Percentiles rank a stretch among this genome's conserved stretches.
These are phyloP conservation scores for Turritis glabra DNA, from an alignment of 345 rosid species.

Conservation along the genomic window DNA sequence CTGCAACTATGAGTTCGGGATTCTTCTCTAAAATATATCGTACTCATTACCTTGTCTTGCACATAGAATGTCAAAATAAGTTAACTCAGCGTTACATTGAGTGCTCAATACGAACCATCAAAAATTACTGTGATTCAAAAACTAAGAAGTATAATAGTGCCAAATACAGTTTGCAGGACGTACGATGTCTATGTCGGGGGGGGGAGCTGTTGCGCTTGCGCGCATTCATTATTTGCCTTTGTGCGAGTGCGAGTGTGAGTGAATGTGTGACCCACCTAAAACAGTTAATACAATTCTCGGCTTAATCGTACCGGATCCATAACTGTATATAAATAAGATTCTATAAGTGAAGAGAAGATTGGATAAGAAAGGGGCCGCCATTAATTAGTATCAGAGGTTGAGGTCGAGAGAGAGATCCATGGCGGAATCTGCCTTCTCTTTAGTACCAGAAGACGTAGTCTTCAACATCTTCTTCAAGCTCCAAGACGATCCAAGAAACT, in stretches of 20 bases:
- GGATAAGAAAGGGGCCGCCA: slow-evolving; percentile 33
- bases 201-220: neutral
- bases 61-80: neutral
- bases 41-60: neutral
- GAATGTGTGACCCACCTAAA: slow-evolving; percentile 14
- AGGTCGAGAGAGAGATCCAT: slow-evolving; percentile 16
- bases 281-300: neutral
- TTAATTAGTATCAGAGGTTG: slow-evolving; percentile 2
- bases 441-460: slow-evolving; percentile 76
- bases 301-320: slow-evolving; percentile 1
- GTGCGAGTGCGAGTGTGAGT: neutral
- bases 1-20: neutral
- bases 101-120: too few relatives aligned
- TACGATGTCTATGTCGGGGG: neutral
- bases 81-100: too few relatives aligned
- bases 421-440: slow-evolving; percentile 55
- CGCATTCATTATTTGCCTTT: too few relatives aligned
- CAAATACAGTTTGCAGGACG: too few relatives aligned
- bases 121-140: too few relatives aligned
- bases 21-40: neutral
- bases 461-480: slow-evolving; percentile 84
- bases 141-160: too few relatives aligned
- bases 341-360: neutral
- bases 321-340: neutral
- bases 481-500: slow-evolving; percentile 76